These are phyloP conservation scores for Plasmodium gaboni DNA, from an alignment of 169 alveolate species.

Conservation along the genomic window DNA sequence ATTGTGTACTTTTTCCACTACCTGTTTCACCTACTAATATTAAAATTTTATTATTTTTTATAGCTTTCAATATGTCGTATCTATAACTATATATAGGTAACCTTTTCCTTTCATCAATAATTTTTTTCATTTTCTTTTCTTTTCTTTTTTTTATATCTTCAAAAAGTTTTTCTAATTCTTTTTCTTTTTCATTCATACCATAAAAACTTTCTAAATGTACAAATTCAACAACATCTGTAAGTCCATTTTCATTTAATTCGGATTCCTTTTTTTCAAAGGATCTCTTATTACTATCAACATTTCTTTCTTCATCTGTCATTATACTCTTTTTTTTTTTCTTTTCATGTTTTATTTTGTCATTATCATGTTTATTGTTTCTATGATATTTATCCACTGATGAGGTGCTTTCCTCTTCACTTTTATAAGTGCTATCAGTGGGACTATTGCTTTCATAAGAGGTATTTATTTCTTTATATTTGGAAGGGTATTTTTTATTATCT, in stretches of 20 bases:
- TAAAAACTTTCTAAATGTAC: conserved; percentile 78
- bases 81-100: conserved; percentile 96
- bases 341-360: background rate
- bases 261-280: conserved; percentile 24
- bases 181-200: conserved; percentile 79
- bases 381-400: background rate
- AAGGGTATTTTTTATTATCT: no score
- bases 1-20: conserved; percentile 99
- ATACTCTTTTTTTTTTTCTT: conserved; percentile 1
- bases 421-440: no score
- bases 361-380: background rate
- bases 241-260: conserved; percentile 75
- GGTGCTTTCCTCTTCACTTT: no score
- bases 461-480: no score
- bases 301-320: conserved; percentile 5
- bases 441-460: no score
- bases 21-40: conserved; percentile 99
- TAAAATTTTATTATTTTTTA: conserved; percentile 93
- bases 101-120: conserved; percentile 84
- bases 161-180: conserved; percentile 46
- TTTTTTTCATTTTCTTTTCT: conserved; percentile 77
- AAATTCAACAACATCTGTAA: conserved; percentile 79
- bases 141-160: conserved; percentile 75
- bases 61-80: conserved; percentile 93
- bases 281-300: conserved; percentile 1